Conservation (phyloP, 1,284 basidiomycete species). For the Malassezia furfur region DNA sequence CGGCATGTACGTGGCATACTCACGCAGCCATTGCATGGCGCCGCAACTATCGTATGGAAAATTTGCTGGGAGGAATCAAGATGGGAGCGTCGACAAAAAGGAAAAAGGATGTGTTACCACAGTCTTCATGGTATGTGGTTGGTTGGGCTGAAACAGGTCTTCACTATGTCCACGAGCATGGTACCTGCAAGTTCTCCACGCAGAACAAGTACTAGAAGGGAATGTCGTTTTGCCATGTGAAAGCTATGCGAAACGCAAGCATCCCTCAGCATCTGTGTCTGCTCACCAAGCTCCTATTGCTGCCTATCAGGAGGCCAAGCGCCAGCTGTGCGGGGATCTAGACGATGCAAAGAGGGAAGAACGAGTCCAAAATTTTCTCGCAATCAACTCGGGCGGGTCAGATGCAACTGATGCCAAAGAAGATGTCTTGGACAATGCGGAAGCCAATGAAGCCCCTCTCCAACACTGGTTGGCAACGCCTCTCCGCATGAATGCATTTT, state of each 20-base stretch:
- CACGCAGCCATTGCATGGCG: slow-evolving; percentile 10
- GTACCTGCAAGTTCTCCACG: background rate
- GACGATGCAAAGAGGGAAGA: background rate
- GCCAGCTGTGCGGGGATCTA: background rate
- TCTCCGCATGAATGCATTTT: background rate
- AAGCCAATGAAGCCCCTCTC: no score
- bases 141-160: background rate
- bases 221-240: no score
- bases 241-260: background rate
- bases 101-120: background rate
- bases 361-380: background rate
- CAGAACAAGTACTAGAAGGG: background rate
- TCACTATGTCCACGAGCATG: slow-evolving; percentile 10
- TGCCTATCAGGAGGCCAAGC: background rate
- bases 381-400: background rate
- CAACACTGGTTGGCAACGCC: slow-evolving; percentile 11
- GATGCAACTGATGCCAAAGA: background rate
- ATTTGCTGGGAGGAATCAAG: slow-evolving; percentile 4
- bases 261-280: background rate
- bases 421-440: background rate
- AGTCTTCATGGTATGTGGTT: slow-evolving; percentile 4
- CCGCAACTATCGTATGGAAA: slow-evolving; percentile 5
- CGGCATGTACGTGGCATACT: slow-evolving; percentile 14
- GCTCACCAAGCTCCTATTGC: background rate
- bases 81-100: slow-evolving; percentile 9